Base-by-base conservation (phyloP, 768 basidiomycete species). In the Omphalotus guepiniiformis region DNA sequence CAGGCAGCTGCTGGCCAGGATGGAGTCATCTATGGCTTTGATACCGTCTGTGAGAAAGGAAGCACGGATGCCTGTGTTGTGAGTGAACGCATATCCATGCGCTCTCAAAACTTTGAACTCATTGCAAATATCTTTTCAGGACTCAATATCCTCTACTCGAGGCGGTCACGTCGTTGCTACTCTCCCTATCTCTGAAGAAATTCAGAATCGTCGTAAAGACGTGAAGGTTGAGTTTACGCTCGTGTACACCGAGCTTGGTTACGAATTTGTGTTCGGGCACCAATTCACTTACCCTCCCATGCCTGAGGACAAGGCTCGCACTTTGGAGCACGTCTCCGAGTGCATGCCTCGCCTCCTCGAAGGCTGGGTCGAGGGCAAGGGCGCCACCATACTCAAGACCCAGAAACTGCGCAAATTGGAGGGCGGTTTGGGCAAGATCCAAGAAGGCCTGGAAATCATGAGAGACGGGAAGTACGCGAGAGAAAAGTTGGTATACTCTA, bases 401-500 rank as follows among this genome's bases (percentile, higher is more conserved):
- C 44, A 38, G 44, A 29, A 30, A 22, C 18, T 47, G 28, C 26
- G 44, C 16, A 16, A 11, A 6, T 11, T 47, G 29, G 32, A 11
- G 9, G 44, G 44, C 9, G 44, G 44, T 13, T 25, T 47, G 15
- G 44, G 37, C 13, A 47, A 23, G 15, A 34, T 47, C 18, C 18
- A 29, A 13, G 28, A 47, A 26, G 44, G 44, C 7, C 18, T 47
- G 30, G 23, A 35, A n/a, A 40, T 47, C 18, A 47, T 47, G 44
- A 47, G 32, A 37, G 44, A 47, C 27, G 44, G 44, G 11, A 37
- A 34, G 18, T 47, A 39, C 25, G 37, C 35, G 15, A 13, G 44
- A 16, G 44, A 47, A 26, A 47, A 47, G 23, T 22, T 47, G 35
- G 44, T 47, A 5, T 47, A 47, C 18, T 36, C 26, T 22, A 13